Base-by-base conservation (phyloP, 2,329 filamentous ascomycete species). In the Xylaria polymorpha region DNA sequence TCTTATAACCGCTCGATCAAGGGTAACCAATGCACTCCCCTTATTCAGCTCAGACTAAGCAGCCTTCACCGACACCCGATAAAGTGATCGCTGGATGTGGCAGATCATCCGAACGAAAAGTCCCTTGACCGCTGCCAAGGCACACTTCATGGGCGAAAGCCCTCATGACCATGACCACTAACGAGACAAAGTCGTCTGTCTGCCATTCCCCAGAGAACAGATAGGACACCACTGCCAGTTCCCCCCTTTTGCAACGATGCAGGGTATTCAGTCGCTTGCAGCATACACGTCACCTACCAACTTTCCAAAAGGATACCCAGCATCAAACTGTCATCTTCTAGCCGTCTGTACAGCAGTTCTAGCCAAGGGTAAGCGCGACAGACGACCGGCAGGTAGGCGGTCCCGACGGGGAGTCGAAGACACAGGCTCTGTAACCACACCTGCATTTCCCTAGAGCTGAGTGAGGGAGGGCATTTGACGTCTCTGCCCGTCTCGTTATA, bases 1-100 rank as follows among this genome's bases (percentile, higher is more conserved):
- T 61, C 55, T 65, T 15, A 59, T 64, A 65, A 62, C 57, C 59
- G 63, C 66, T 60, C 51, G 41, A 62, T 20, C 51, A 60, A 64
- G 48, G 29, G 46, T 53, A 56, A 29, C 67, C 64, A 72, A 66
- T 70, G 55, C 64, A 66, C 61, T 48, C 22, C 22, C 64, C 51
- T 70, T 70, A 66, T 64, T 70, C 70, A 68, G 64, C 67, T 61
- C 61, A 68, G 70, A 65, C 64, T 66, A 67, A 68, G 67, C 69
- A 68, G 4, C 43, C 62, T 37, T 66, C 63, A 66, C 66, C 62
- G 58, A 61, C 61, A 65, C 64, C 69, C 69, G 67, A 71, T 60
- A 55, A 15, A 62, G 60, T 60, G 64, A 69, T 70, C 67, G 53
- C 67, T 70, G 32, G 63, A 67, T 69, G 46, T 37, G 67, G 69